Percentiles rank a stretch among this genome's conserved stretches.
These are phyloP conservation scores for Wallacemonas sp. DNA, from an alignment of 208 protist genomes.

Conservation along the genomic window DNA sequence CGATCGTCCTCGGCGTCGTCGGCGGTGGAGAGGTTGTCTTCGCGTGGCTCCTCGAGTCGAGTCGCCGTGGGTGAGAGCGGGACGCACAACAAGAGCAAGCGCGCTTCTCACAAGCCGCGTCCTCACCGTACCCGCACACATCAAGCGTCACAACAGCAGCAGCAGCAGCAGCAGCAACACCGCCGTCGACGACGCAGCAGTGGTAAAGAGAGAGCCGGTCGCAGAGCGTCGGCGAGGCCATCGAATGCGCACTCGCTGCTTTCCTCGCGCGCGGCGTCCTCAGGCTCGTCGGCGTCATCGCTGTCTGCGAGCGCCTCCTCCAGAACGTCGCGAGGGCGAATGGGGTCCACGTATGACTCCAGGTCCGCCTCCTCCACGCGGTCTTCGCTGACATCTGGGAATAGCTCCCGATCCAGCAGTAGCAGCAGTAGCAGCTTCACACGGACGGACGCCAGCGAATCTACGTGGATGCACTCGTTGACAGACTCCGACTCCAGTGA, in stretches of 20 bases:
- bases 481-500: constrained; percentile 19
- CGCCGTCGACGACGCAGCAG: not conserved
- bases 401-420: no score
- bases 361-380: no score
- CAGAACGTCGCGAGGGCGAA: not conserved
- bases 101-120: no score
- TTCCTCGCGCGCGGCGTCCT: not conserved
- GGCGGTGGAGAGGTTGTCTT: no score
- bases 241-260: not conserved
- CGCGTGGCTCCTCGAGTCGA: no score
- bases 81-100: no score
- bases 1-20: constrained; percentile 1
- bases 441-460: not conserved
- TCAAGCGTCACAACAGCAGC: no score
- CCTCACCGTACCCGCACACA: no score
- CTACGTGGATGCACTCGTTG: constrained; percentile 13
- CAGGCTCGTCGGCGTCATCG: constrained; percentile 1
- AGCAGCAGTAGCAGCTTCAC: not conserved
- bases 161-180: not conserved
- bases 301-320: not conserved
- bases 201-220: not conserved
- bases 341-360: no score
- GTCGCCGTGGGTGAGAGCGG: no score
- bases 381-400: no score
- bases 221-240: not conserved